Evolutionary conservation across 2,329 filamentous ascomycete species (phyloP).

Genomic region (Pseudogymnoascus pannorum): DNA sequence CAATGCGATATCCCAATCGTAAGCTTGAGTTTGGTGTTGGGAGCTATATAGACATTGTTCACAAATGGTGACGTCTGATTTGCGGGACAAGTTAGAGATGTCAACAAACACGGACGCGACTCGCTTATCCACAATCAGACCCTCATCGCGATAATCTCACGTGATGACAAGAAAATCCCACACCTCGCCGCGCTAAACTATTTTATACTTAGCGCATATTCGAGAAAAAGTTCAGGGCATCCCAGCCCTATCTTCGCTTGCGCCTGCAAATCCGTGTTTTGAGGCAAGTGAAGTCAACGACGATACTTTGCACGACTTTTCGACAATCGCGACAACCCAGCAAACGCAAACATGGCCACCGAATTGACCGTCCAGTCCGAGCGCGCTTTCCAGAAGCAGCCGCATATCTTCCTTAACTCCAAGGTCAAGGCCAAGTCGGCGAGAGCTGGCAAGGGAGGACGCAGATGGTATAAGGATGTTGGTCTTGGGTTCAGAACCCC

Average conservation of each 20-base stretch:
- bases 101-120: constrained; percentile 11
- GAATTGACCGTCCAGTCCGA: constrained; percentile 99
- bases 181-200: background rate
- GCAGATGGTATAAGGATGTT: constrained; percentile 99
- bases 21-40: constrained; percentile 5
- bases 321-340: constrained; percentile 23
- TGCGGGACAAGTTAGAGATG: constrained; percentile 8
- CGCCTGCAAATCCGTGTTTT: constrained; percentile 2
- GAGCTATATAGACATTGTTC: constrained; percentile 5
- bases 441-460: constrained; percentile 83
- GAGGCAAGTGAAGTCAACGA: constrained; percentile 16
- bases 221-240: constrained; percentile 8
- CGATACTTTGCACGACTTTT: constrained; percentile 21
- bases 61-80: constrained; percentile 9
- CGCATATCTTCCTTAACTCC: constrained; percentile 98
- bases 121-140: constrained; percentile 10
- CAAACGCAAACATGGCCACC: constrained; percentile 67
- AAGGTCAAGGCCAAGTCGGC: constrained; percentile 83
- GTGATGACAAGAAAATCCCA: background rate
- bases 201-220: background rate
- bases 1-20: background rate
- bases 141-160: background rate
- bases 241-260: constrained; percentile 6
- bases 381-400: constrained; percentile 99
- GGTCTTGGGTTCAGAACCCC: constrained; percentile 98